Evolutionary conservation across 2,329 filamentous ascomycete species (phyloP).

Genomic region (Pseudogymnoascus sp.): DNA sequence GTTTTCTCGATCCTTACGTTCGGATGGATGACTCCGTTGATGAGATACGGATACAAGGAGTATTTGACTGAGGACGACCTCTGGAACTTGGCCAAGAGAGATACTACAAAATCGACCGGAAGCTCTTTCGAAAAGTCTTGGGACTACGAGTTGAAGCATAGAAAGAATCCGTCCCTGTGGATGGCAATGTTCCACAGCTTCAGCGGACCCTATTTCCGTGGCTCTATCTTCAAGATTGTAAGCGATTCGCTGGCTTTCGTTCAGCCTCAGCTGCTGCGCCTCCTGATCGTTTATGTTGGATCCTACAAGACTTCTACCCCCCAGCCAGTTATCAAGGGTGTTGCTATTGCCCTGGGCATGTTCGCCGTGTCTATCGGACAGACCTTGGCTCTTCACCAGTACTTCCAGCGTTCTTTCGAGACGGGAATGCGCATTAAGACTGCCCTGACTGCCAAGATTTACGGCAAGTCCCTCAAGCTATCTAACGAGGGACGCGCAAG

Average conservation of each 20-base stretch:
- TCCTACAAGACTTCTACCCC: conserved; percentile 62
- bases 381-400: conserved; percentile 89
- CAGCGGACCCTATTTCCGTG: conserved; percentile 74
- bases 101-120: conserved; percentile 72
- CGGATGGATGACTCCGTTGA: conserved; percentile 97
- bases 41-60: conserved; percentile 88
- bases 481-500: conserved; percentile 86
- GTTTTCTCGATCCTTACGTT: conserved; percentile 93
- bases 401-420: conserved; percentile 92
- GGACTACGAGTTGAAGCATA: conserved; percentile 64
- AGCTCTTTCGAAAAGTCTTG: conserved; percentile 67
- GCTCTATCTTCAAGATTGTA: conserved; percentile 78
- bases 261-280: conserved; percentile 82
- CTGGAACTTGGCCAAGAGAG: conserved; percentile 79
- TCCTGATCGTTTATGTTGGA: conserved; percentile 75
- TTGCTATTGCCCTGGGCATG: conserved; percentile 85
- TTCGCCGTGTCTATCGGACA: conserved; percentile 81
- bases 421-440: conserved; percentile 97
- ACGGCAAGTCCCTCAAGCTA: conserved; percentile 80
- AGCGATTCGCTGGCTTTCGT: conserved; percentile 83
- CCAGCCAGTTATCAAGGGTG: conserved; percentile 76
- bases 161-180: conserved; percentile 73
- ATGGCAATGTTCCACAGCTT: conserved; percentile 77
- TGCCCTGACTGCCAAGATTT: conserved; percentile 82
- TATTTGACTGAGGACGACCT: conserved; percentile 92